Evolutionary conservation across 257 asterid genomes (phyloP).

Genomic region (Eucommia ulmoides): DNA sequence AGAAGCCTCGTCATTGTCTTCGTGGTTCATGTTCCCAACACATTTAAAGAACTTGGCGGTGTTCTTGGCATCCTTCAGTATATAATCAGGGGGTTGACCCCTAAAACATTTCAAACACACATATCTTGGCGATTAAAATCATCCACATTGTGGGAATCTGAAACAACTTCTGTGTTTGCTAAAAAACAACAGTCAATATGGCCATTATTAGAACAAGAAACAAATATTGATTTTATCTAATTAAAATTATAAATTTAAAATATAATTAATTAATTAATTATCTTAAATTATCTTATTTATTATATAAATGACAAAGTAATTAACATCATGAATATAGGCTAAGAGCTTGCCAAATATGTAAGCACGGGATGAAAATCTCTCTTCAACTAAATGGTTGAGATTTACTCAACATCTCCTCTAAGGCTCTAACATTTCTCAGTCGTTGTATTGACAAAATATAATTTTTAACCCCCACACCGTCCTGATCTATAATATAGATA

Average conservation of each 20-base stretch:
- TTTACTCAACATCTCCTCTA: too few species aligned
- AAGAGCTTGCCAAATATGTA: too few species aligned
- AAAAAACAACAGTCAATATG: not conserved
- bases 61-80: conserved; percentile 74
- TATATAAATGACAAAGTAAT: too few species aligned
- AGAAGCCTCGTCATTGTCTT: conserved; percentile 42
- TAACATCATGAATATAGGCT: too few species aligned
- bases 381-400: too few species aligned
- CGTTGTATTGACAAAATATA: too few species aligned
- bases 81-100: conserved; percentile 91
- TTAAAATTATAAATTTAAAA: too few species aligned
- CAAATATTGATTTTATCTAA: conserved; percentile 1
- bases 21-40: conserved; percentile 62
- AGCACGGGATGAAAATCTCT: too few species aligned
- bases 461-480: too few species aligned
- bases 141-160: not conserved
- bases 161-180: not conserved
- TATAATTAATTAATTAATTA: too few species aligned
- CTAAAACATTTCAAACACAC: conserved; percentile 23
- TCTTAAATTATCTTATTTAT: not conserved
- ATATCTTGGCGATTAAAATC: conserved; percentile 20
- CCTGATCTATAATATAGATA: too few species aligned
- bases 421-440: too few species aligned
- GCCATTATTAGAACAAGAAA: not conserved
- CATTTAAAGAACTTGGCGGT: conserved; percentile 87